A percentile compares a stretch with the other conserved stretches of the same genome.
Evolutionary conservation across 139 green algal species (phyloP).

Genomic region (Nannochloris sp.): DNA sequence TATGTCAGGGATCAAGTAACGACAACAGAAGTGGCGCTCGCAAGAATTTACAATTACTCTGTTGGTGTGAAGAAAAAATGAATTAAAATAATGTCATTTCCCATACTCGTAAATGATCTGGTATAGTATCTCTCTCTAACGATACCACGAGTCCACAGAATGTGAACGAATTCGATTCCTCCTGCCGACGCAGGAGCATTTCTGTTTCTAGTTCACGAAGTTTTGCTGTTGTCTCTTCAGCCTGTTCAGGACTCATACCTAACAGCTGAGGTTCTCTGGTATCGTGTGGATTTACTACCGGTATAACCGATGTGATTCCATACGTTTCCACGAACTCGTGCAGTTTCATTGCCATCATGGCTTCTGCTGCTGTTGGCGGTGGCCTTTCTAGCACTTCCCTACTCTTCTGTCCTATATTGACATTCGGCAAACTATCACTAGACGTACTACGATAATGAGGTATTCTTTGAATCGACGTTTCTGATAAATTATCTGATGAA

Average conservation of each 20-base stretch:
- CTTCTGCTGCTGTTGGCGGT: slow-evolving; percentile 10
- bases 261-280: slow-evolving; percentile 30
- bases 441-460: slow-evolving; percentile 6
- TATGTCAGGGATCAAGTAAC: slow-evolving; percentile 59
- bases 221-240: slow-evolving; percentile 30
- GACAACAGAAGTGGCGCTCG: slow-evolving; percentile 64
- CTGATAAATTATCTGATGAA: slow-evolving; percentile 1
- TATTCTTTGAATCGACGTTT: neutral
- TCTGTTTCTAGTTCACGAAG: slow-evolving; percentile 28
- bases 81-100: slow-evolving; percentile 22
- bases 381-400: neutral
- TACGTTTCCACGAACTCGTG: slow-evolving; percentile 12
- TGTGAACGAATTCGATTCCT: slow-evolving; percentile 8
- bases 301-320: slow-evolving; percentile 15
- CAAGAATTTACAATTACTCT: slow-evolving; percentile 74
- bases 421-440: neutral
- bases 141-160: slow-evolving; percentile 26
- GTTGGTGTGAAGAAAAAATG: slow-evolving; percentile 23
- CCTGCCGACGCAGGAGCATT: slow-evolving; percentile 27
- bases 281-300: slow-evolving; percentile 19
- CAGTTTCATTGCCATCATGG: slow-evolving; percentile 13
- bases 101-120: slow-evolving; percentile 31
- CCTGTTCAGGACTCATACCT: slow-evolving; percentile 31
- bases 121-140: slow-evolving; percentile 8
- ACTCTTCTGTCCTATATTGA: neutral